Base-by-base conservation (phyloP, 1,284 basidiomycete genomes). In the Pterulicium gracile region DNA sequence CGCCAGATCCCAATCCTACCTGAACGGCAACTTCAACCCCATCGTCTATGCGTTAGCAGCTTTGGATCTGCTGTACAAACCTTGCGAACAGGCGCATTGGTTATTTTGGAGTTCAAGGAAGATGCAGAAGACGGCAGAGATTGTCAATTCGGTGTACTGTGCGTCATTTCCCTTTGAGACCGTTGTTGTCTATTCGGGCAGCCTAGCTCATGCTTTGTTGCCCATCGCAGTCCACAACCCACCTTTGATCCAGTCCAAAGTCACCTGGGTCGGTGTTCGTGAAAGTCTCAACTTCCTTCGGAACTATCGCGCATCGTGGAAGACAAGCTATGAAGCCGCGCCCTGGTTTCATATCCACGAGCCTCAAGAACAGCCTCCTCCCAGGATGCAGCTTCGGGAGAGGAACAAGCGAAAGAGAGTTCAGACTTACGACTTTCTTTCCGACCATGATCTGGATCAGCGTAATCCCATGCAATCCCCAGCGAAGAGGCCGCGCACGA, bases 31-130 rank as follows among this genome's bases (percentile, higher is more conserved):
- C 1, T 58, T 63, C 10, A 62, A 64, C 5, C 63, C 67, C 15
- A 47, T 61, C 46, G 52, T 70, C 49, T 67, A 66, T 48, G 62
- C 64, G n/a, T 63, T 75, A 43, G 66, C 67, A 10, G 71, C 71
- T 4, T 61, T 75, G 40, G 61, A 64, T 12, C 64, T 71, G 22
- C 63, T 69, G 42, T 61, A 67, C 46, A 55, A 59, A 20, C 65
- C 64, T 14, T 55, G 58, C 15, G 61, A 69, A 55, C 62, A 62
- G 7, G 64, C 61, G 4, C 69, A 72, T 52, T 68, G 68, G 69
- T 55, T 72, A 44, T 70, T 75, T 53, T 75, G 72, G 72, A 59
- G 58, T 45, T 59, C 61, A 46, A 60, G 60, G 24, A 60, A 57
- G 47, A 65, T 63, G 53, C 49, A 54, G 42, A 51, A 57, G 43